These are phyloP conservation scores for Oehlia diaphana DNA, from an alignment of 192 early-diverging fungal species.

Conservation along the genomic window DNA sequence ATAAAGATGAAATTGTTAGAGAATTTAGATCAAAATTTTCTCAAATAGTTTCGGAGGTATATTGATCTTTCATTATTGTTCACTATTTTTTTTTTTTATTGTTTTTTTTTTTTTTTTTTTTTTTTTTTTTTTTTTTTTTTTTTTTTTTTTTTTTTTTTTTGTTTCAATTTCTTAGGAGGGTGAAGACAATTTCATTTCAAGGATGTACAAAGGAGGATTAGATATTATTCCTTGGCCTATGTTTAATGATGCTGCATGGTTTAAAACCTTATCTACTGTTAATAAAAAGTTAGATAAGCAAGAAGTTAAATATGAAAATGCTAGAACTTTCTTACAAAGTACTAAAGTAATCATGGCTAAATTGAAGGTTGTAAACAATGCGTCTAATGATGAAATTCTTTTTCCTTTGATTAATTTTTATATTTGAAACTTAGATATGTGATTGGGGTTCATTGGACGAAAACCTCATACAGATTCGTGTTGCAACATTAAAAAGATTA, in stretches of 20 bases:
- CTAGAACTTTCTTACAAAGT: slow-evolving; percentile 9
- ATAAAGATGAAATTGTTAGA: slow-evolving; percentile 13
- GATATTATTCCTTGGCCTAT: slow-evolving; percentile 25
- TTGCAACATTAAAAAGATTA: slow-evolving; percentile 6
- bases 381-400: neutral
- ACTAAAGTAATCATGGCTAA: slow-evolving; percentile 23
- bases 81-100: neutral
- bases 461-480: slow-evolving; percentile 9
- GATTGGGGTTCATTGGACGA: slow-evolving; percentile 16
- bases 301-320: slow-evolving; percentile 23
- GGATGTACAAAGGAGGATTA: slow-evolving; percentile 4
- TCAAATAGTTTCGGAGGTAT: slow-evolving; percentile 7
- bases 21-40: slow-evolving; percentile 17
- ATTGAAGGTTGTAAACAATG: neutral
- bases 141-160: no score
- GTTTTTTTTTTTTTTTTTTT: no score
- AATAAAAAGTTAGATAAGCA: slow-evolving; percentile 16
- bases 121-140: neutral
- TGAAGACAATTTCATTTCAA: slow-evolving; percentile 25
- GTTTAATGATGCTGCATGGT: slow-evolving; percentile 15
- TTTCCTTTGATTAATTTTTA: neutral
- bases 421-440: neutral
- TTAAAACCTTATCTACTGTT: slow-evolving; percentile 1
- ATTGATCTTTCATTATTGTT: neutral
- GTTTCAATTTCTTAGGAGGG: slow-evolving; percentile 1